Conservation (phyloP, 306 rosid species). For the Dalbergia cultrata region DNA sequence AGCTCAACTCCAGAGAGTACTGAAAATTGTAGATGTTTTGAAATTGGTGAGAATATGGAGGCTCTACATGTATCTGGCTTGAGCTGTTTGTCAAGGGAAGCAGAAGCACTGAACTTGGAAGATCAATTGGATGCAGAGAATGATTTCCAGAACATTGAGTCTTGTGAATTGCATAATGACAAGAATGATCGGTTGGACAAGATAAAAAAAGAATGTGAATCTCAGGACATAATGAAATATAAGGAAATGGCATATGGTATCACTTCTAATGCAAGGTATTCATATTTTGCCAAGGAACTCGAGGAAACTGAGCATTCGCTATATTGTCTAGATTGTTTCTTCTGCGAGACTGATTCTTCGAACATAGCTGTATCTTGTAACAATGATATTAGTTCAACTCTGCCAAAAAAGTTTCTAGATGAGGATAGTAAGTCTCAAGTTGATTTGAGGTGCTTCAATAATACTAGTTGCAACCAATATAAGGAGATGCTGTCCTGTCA, state of each 20-base stretch:
- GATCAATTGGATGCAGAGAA: constrained; percentile 46
- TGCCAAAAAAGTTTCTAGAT: constrained; percentile 35
- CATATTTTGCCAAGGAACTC: constrained; percentile 38
- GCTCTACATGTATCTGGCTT: constrained; percentile 38
- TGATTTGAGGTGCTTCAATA: constrained; percentile 35
- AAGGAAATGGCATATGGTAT: constrained; percentile 31
- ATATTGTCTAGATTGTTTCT: constrained; percentile 37
- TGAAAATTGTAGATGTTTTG: constrained; percentile 42
- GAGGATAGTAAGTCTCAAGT: constrained; percentile 39
- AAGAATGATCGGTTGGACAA: constrained; percentile 34
- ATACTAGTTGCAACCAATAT: constrained; percentile 40
- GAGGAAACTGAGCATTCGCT: constrained; percentile 49
- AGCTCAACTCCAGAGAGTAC: constrained; percentile 48
- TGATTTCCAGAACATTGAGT: constrained; percentile 30
- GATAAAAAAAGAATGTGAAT: constrained; percentile 43
- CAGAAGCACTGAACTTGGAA: constrained; percentile 46
- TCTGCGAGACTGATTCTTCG: constrained; percentile 20
- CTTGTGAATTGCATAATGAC: constrained; percentile 28
- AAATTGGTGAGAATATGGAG: constrained; percentile 39
- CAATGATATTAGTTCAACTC: constrained; percentile 15
- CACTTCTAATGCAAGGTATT: constrained; percentile 29
- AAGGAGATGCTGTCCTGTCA: constrained; percentile 42
- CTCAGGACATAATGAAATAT: constrained; percentile 36
- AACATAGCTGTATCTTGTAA: constrained; percentile 15
- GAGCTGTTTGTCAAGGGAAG: constrained; percentile 47